Percentiles rank a stretch among this genome's conserved stretches.
These are phyloP conservation scores for Naematelia aurantialba DNA, from an alignment of 768 basidiomycete species.

Conservation along the genomic window DNA sequence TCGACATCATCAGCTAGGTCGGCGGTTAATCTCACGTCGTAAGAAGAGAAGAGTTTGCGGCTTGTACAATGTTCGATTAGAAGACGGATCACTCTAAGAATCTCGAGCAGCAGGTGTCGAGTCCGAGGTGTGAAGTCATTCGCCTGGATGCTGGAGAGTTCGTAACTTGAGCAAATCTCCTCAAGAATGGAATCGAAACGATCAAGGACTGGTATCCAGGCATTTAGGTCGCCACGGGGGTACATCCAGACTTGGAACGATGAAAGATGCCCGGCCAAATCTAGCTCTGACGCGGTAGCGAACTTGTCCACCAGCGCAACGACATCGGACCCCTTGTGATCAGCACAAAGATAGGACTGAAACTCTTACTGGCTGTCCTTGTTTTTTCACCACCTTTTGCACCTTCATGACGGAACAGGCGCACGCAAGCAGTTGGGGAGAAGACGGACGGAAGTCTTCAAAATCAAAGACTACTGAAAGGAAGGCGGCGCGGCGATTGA, in stretches of 20 bases:
- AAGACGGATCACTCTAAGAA: conserved; percentile 82
- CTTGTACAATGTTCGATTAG: conserved; percentile 97
- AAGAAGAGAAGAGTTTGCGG: conserved; percentile 90
- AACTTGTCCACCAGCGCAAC: conserved; percentile 73
- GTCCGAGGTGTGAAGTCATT: conserved; percentile 70
- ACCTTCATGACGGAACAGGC: conserved; percentile 39
- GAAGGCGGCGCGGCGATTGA: background rate
- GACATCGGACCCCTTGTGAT: conserved; percentile 48
- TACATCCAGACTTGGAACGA: conserved; percentile 81
- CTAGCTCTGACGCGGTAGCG: conserved; percentile 63
- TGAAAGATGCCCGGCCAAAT: conserved; percentile 65
- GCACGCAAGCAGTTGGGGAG: background rate
- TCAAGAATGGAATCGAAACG: conserved; percentile 88
- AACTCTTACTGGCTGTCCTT: conserved; percentile 30
- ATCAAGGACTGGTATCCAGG: conserved; percentile 94
- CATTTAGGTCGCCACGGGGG: conserved; percentile 93
- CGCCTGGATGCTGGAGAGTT: conserved; percentile 74
- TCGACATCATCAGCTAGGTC: conserved; percentile 13
- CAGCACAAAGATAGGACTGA: background rate
- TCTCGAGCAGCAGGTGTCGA: conserved; percentile 71
- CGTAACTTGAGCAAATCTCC: conserved; percentile 74
- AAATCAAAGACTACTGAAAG: background rate
- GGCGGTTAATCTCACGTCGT: conserved; percentile 68
- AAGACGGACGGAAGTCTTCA: background rate
- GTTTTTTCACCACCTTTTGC: conserved; percentile 38